Evolutionary conservation across 768 basidiomycete species (phyloP).

Genomic region (Udeniomyces megalosporus): DNA sequence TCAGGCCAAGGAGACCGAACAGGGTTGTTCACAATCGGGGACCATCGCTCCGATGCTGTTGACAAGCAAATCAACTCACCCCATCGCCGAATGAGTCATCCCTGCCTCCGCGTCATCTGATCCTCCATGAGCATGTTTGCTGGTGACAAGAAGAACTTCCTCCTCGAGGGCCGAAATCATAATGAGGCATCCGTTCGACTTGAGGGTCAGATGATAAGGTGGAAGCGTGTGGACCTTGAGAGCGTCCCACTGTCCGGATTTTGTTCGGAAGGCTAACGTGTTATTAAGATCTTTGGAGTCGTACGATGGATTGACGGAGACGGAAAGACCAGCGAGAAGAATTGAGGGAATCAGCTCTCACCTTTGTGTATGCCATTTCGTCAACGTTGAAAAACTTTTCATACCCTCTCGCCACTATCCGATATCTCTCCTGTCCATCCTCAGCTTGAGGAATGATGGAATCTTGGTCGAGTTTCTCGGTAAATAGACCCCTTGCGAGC

Average conservation of each 20-base stretch:
- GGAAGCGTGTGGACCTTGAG: constrained; percentile 51
- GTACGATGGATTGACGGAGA: not conserved
- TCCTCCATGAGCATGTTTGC: constrained; percentile 74
- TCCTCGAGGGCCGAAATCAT: constrained; percentile 75
- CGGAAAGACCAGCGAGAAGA: no score
- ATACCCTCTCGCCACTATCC: constrained; percentile 70
- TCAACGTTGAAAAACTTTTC: constrained; percentile 99
- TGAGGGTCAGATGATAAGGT: constrained; percentile 74
- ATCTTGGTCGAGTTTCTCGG: constrained; percentile 27
- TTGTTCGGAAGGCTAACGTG: not conserved
- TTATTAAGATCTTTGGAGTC: not conserved
- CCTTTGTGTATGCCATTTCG: constrained; percentile 88
- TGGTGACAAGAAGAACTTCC: constrained; percentile 61
- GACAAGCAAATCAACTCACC: not conserved
- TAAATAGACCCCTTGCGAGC: constrained; percentile 82
- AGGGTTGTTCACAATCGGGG: not conserved
- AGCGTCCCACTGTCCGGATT: constrained; percentile 49
- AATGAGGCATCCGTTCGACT: constrained; percentile 94
- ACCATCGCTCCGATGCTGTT: not conserved
- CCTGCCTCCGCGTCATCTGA: constrained; percentile 1
- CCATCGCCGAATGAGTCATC: constrained; percentile 3
- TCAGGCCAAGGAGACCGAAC: not conserved
- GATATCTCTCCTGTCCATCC: constrained; percentile 12
- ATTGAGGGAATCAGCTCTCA: constrained; percentile 32
- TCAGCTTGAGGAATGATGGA: not conserved